Conservation (phyloP, 768 basidiomycete genomes). For the Suillus plorans region DNA sequence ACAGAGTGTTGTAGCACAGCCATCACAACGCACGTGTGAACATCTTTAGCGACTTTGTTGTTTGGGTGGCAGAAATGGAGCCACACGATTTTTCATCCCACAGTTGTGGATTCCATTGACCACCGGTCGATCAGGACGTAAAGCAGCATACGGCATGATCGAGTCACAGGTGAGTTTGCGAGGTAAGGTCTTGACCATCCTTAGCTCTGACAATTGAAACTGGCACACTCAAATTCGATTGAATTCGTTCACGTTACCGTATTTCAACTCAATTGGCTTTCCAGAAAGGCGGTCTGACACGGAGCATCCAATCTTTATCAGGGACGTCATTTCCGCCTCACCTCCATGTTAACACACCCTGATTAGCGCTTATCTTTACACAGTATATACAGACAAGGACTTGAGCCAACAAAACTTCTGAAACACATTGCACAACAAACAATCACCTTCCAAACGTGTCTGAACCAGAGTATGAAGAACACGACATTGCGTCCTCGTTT, state of each 20-base stretch:
- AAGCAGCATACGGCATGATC: background rate
- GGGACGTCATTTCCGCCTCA: background rate
- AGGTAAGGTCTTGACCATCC: background rate
- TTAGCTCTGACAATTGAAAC: background rate
- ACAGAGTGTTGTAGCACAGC: background rate
- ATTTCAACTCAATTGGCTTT: background rate
- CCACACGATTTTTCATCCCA: background rate
- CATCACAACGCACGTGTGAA: background rate
- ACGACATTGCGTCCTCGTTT: background rate
- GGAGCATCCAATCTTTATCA: background rate
- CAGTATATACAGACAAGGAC: background rate
- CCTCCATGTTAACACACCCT: background rate
- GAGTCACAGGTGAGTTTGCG: background rate
- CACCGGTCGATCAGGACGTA: background rate
- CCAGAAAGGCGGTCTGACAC: background rate
- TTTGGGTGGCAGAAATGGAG: background rate
- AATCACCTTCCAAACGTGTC: too few species aligned
- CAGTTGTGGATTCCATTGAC: background rate
- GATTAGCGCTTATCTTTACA: slow-evolving; percentile 1
- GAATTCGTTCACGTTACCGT: background rate
- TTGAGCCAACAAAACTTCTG: too few species aligned
- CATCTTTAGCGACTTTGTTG: background rate
- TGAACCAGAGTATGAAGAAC: too few species aligned
- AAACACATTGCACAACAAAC: too few species aligned
- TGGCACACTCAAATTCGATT: background rate